Base-by-base conservation (phyloP, 208 protist genomes). In the Crithidia acanthocephali region DNA sequence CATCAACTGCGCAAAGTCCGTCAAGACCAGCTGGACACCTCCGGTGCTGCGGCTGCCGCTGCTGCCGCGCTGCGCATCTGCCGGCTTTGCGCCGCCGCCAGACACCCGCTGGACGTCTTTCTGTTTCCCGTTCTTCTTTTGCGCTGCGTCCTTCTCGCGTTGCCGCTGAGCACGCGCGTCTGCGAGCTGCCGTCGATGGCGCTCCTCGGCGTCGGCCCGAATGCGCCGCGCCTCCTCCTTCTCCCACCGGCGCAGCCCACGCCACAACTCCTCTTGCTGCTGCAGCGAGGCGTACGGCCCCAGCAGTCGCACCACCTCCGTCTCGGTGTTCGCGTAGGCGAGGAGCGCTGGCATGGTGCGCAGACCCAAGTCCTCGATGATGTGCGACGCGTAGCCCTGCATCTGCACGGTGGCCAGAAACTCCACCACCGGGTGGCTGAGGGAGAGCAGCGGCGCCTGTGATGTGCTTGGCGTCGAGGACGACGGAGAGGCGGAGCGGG, bases 321-420 rank as follows among this genome's bases (percentile, higher is more conserved):
- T 65, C 45, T 84, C 83, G 37, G 64, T 78, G 16, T 32, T 42
- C 8, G 79, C 78, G 18, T 28, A 25, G n/a, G 52, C 68, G 1
- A 67, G 40, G n/a, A 96, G 82, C 9, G 79, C 79, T 13, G 80
- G 68, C 56, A 93, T 76, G 11, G 76, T 80, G 20, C 57, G 63
- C 59, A 93, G 51, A 8, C 70, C 74, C 59, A 64, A 59, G 15
- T 64, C 65, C 5, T 78, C 55, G 42, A 94, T 67, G 33, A 94
- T 52, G 7, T 69, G 62, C 11, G 77, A 63, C 1, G 80, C 79
- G 74, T 85, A 96, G 13, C 92, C 92, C 50, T 96, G 92, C 27
- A 96, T 68, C 62, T 93, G 83, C 28, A 91, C 64, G 0, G 74
- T 65, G 2, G 88, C 83, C 10, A 96, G 74, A 74, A 96, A 95